phyloP scores from a whole-genome alignment of 768 basidiomycete genomes.

The Termitomyces sp. region DNA sequence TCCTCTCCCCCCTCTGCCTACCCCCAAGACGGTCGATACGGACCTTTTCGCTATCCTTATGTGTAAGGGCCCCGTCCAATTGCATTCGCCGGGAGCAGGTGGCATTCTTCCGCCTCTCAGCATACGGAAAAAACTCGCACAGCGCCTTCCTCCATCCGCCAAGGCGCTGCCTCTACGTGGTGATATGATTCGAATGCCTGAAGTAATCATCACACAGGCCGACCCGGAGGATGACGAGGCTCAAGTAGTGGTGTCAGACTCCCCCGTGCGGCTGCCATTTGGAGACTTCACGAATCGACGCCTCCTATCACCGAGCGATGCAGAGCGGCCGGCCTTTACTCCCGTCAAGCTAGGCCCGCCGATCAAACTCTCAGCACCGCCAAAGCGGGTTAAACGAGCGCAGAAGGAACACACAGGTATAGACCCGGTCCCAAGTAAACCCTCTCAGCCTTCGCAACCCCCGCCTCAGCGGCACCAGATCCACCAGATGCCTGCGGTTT shows the following conservation, averaged over 20 bases:
- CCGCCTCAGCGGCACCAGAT: too few relatives aligned
- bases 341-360: background rate
- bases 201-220: background rate
- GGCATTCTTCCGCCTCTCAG: background rate
- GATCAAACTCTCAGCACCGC: background rate
- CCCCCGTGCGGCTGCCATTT: background rate
- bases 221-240: background rate
- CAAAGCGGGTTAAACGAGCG: background rate
- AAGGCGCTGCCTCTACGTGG: background rate
- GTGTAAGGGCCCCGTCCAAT: background rate
- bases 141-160: background rate
- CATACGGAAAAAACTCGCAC: background rate
- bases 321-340: slow-evolving; percentile 2
- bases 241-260: background rate
- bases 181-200: background rate
- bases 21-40: background rate
- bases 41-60: background rate
- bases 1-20: background rate
- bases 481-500: too few relatives aligned
- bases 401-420: too few relatives aligned
- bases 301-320: background rate
- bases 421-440: too few relatives aligned
- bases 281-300: background rate
- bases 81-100: background rate
- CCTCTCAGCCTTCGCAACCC: background rate